Evolutionary conservation across 306 rosid species (phyloP).

Genomic region (Purshia tridentata): DNA sequence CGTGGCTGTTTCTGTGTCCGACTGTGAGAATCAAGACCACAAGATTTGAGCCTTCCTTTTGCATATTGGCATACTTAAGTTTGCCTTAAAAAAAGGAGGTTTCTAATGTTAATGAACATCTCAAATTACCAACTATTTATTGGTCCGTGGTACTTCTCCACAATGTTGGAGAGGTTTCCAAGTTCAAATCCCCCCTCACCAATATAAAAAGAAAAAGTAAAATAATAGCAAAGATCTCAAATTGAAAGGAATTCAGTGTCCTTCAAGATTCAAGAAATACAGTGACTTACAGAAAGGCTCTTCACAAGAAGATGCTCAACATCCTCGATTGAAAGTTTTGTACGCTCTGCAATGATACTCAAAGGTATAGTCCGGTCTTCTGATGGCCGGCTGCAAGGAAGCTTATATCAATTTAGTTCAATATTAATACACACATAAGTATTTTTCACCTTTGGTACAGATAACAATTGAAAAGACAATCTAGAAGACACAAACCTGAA

Average conservation of each 20-base stretch:
- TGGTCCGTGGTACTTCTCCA: too few relatives aligned
- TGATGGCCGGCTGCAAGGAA: conserved; percentile 83
- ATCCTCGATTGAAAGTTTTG: conserved; percentile 91
- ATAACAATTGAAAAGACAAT: conserved; percentile 10
- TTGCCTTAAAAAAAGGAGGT: neutral
- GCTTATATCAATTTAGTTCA: neutral
- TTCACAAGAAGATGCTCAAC: conserved; percentile 98
- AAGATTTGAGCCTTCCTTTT: neutral
- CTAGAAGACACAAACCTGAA: conserved; percentile 60
- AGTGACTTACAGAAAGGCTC: conserved; percentile 85
- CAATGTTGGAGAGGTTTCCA: too few relatives aligned
- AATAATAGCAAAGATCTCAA: neutral
- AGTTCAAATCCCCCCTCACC: too few relatives aligned
- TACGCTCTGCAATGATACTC: conserved; percentile 85
- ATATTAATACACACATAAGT: neutral
- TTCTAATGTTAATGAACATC: neutral
- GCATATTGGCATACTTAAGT: neutral
- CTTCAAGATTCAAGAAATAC: conserved; percentile 7
- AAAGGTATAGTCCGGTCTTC: conserved; percentile 95
- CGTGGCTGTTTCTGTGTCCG: too few relatives aligned
- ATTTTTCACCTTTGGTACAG: neutral
- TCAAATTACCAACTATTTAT: neutral
- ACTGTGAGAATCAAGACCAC: neutral
- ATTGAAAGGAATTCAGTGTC: neutral
- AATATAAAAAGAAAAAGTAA: too few relatives aligned